These are phyloP conservation scores for Tolypocladium pustulatum DNA, from an alignment of 2,329 filamentous ascomycete genomes.

Conservation along the genomic window DNA sequence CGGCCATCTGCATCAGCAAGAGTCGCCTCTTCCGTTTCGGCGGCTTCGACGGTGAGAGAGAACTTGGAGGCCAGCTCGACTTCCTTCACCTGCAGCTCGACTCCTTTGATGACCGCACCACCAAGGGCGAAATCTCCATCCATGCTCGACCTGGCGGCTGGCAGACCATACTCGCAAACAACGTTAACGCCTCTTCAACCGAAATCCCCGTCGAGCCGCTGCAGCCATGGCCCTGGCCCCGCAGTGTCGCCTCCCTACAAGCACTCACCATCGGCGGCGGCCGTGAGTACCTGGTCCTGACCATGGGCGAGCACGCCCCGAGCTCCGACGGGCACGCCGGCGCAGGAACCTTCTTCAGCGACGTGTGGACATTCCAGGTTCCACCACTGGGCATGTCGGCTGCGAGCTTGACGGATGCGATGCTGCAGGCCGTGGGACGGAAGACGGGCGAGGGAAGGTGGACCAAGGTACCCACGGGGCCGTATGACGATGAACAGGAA, in stretches of 20 bases:
- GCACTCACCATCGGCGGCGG: slow-evolving; percentile 48
- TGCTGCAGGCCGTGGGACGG: slow-evolving; percentile 40
- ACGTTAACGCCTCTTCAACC: slow-evolving; percentile 19
- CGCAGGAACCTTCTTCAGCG: slow-evolving; percentile 44
- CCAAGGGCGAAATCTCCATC: slow-evolving; percentile 38
- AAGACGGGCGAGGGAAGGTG: slow-evolving; percentile 49
- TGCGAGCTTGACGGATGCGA: slow-evolving; percentile 45
- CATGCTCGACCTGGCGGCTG: slow-evolving; percentile 38
- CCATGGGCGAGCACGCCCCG: slow-evolving; percentile 46
- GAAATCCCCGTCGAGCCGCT: slow-evolving; percentile 22
- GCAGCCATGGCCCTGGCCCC: slow-evolving; percentile 38
- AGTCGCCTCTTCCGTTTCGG: slow-evolving; percentile 68
- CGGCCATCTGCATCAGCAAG: slow-evolving; percentile 53
- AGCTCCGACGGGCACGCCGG: slow-evolving; percentile 36
- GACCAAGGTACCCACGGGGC: slow-evolving; percentile 34
- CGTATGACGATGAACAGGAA: slow-evolving; percentile 42
- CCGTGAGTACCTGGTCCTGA: slow-evolving; percentile 50
- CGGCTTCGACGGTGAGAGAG: slow-evolving; percentile 61
- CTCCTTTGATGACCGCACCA: slow-evolving; percentile 39
- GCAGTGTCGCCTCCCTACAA: slow-evolving; percentile 44
- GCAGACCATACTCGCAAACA: slow-evolving; percentile 37
- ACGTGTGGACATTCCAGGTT: slow-evolving; percentile 56
- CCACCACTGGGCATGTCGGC: slow-evolving; percentile 43
- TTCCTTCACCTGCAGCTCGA: slow-evolving; percentile 49
- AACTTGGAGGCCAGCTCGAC: slow-evolving; percentile 64